Evolutionary conservation across 2,329 filamentous ascomycete genomes (phyloP).

Genomic region (Calcarisporium arbuscula): DNA sequence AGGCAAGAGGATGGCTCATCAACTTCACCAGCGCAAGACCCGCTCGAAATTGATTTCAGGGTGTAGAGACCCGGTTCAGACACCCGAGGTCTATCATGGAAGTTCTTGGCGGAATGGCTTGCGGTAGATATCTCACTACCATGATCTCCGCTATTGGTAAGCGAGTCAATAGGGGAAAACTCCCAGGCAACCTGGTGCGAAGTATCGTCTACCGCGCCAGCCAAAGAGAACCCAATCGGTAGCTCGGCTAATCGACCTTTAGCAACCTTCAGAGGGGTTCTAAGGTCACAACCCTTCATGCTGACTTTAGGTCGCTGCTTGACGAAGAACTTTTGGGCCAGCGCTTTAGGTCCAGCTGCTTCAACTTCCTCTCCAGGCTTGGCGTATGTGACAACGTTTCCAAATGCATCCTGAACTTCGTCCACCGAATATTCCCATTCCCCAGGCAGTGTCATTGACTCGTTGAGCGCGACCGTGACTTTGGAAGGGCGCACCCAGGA

Average conservation of each 20-base stretch:
- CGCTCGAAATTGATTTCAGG: conserved; percentile 70
- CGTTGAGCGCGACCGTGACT: conserved; percentile 79
- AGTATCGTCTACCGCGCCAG: conserved; percentile 52
- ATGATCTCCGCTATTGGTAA: conserved; percentile 66
- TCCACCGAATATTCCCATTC: conserved; percentile 87
- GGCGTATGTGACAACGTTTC: conserved; percentile 76
- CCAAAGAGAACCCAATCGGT: conserved; percentile 64
- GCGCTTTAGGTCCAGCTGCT: conserved; percentile 51
- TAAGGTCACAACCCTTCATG: conserved; percentile 69
- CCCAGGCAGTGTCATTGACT: conserved; percentile 74
- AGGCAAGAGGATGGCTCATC: conserved; percentile 92
- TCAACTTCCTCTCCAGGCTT: conserved; percentile 62
- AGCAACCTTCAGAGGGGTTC: conserved; percentile 75
- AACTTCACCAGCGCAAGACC: conserved; percentile 80
- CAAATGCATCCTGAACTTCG: conserved; percentile 84
- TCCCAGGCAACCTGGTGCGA: conserved; percentile 72
- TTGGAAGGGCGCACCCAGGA: conserved; percentile 74
- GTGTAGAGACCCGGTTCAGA: conserved; percentile 80
- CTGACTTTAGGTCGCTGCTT: conserved; percentile 76
- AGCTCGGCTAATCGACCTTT: conserved; percentile 63
- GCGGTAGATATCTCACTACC: conserved; percentile 51
- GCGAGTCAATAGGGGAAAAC: conserved; percentile 68
- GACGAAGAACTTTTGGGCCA: conserved; percentile 75
- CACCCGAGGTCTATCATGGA: conserved; percentile 60
- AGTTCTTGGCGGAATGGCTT: conserved; percentile 54